Conservation (phyloP, 2,329 filamentous ascomycete genomes). For the Coleophoma crateriformis region DNA sequence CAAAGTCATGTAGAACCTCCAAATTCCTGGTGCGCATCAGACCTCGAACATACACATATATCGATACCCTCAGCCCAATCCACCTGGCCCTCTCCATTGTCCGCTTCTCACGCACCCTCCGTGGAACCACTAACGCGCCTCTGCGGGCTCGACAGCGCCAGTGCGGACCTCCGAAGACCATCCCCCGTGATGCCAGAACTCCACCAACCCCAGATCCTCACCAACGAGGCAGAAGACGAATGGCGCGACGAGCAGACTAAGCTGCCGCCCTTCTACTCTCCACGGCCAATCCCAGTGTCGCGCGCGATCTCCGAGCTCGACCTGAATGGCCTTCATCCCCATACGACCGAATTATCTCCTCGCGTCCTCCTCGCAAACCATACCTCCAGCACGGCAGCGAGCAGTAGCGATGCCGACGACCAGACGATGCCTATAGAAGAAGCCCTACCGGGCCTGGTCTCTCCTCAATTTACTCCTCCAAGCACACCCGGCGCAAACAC, state of each 20-base stretch:
- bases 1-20: no score
- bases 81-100: no score
- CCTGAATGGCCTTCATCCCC: slow-evolving; percentile 14
- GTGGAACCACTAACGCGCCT: no score
- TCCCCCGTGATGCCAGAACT: not conserved
- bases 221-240: not conserved
- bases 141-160: no score
- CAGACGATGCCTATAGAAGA: not conserved
- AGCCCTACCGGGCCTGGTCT: slow-evolving; percentile 53
- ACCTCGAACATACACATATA: no score
- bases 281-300: slow-evolving; percentile 27
- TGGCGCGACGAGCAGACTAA: slow-evolving; percentile 1
- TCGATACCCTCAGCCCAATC: no score
- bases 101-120: no score
- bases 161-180: no score
- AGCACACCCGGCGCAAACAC: slow-evolving; percentile 55
- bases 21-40: no score
- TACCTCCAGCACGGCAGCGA: no score
- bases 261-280: slow-evolving; percentile 28
- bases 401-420: no score
- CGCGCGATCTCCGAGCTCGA: slow-evolving; percentile 27
- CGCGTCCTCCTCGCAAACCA: slow-evolving; percentile 3
- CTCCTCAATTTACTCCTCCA: slow-evolving; percentile 77
- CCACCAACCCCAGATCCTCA: not conserved
- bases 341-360: slow-evolving; percentile 5